Evolutionary conservation across 108 stramenopile genomes (phyloP).

Genomic region (Discostella stelligeroides): DNA sequence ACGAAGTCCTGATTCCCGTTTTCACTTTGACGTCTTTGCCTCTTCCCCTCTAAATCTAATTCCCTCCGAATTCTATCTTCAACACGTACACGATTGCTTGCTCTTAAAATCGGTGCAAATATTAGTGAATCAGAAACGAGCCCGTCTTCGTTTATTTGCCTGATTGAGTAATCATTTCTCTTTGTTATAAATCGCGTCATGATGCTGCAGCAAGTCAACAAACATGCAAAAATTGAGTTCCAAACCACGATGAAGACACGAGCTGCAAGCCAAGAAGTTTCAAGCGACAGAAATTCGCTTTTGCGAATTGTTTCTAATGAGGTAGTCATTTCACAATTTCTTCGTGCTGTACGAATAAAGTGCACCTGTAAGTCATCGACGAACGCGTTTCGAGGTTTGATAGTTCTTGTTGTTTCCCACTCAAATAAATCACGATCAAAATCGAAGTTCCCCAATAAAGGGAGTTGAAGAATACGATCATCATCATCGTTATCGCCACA

Average conservation of each 20-base stretch:
- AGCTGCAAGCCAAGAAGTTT: background rate
- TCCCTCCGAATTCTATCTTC: slow-evolving; percentile 36
- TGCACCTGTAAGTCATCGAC: slow-evolving; percentile 5
- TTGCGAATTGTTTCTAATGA: no score
- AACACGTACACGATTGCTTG: slow-evolving; percentile 19
- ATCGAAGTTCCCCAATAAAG: slow-evolving; percentile 8
- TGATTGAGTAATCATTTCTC: background rate
- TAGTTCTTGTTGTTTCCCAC: slow-evolving; percentile 13
- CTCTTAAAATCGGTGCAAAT: background rate
- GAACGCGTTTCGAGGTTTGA: slow-evolving; percentile 13
- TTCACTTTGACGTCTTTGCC: background rate
- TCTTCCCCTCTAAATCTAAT: background rate
- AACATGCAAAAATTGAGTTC: background rate
- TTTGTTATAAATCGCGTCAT: background rate
- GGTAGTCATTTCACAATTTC: no score
- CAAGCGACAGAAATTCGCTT: background rate
- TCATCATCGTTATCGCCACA: slow-evolving; percentile 1
- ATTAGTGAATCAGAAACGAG: background rate
- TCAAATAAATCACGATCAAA: slow-evolving; percentile 4
- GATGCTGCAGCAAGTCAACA: background rate
- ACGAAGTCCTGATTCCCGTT: background rate
- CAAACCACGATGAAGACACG: slow-evolving; percentile 3
- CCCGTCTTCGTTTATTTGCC: slow-evolving; percentile 11
- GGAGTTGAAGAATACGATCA: background rate
- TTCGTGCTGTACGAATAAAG: no score